Conservation (phyloP, 352 stramenopile species). For the Blastocystis sp. region DNA sequence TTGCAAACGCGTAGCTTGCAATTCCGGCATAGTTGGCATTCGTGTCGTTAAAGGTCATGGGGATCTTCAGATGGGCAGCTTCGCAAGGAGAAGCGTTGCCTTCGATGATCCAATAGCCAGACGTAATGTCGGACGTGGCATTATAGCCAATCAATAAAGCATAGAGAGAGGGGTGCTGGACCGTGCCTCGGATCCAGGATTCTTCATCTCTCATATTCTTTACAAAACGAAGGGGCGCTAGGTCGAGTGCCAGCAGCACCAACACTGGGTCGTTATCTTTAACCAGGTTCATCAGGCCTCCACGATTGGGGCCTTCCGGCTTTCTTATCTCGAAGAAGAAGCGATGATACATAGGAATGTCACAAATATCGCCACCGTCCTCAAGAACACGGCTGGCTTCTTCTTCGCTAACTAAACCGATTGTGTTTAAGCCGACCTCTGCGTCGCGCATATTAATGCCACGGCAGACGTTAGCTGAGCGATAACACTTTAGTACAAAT, state of each 20-base stretch:
- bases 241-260: conserved; percentile 26
- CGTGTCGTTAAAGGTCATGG: conserved; percentile 8
- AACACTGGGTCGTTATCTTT: background rate
- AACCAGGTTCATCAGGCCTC: conserved; percentile 34
- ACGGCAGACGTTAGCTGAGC: too few species aligned
- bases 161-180: conserved; percentile 21
- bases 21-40: conserved; percentile 67
- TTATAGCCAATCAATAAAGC: conserved; percentile 14
- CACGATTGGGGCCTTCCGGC: conserved; percentile 6
- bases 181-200: background rate
- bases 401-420: too few species aligned
- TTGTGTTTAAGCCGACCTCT: too few species aligned
- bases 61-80: background rate
- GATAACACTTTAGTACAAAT: too few species aligned
- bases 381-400: too few species aligned
- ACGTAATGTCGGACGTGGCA: background rate
- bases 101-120: conserved; percentile 3
- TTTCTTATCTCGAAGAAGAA: background rate
- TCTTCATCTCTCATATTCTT: conserved; percentile 3
- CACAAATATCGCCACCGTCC: too few species aligned
- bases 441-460: too few species aligned
- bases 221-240: background rate
- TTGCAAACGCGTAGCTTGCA: conserved; percentile 40
- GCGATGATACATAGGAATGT: background rate
- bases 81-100: background rate